Percentiles rank a stretch among this genome's conserved stretches.
These are phyloP conservation scores for Suhomyces panamericanus DNA, from an alignment of 1,139 yeast species.

Conservation along the genomic window DNA sequence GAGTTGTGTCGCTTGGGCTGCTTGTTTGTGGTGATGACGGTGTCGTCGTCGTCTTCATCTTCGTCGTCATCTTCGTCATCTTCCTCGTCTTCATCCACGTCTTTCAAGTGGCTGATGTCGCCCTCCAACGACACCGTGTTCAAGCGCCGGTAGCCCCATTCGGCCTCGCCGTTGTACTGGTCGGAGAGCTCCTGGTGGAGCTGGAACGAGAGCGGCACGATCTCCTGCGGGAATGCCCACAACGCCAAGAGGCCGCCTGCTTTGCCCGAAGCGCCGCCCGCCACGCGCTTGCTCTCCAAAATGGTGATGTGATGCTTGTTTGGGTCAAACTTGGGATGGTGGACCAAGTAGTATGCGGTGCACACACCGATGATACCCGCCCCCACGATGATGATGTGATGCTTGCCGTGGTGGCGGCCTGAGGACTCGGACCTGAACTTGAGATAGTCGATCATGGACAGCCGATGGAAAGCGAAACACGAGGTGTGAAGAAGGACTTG, in stretches of 20 bases:
- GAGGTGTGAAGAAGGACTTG: no score
- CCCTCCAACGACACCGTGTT: conserved; percentile 89
- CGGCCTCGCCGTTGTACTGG: conserved; percentile 72
- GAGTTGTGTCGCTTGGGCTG: conserved; percentile 20
- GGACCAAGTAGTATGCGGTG: conserved; percentile 84
- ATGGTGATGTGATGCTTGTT: conserved; percentile 77
- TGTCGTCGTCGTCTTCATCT: conserved; percentile 10
- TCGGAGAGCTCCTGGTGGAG: conserved; percentile 83
- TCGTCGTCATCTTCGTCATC: conserved; percentile 17
- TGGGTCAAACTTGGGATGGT: conserved; percentile 77
- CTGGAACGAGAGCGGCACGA: conserved; percentile 84
- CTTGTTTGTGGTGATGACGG: conserved; percentile 11
- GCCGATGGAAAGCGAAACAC: not conserved
- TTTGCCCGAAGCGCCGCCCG: conserved; percentile 97
- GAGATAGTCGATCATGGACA: conserved; percentile 36
- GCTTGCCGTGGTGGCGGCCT: conserved; percentile 58
- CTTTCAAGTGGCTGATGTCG: conserved; percentile 49
- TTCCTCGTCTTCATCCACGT: conserved; percentile 23
- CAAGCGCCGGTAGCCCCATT: conserved; percentile 92
- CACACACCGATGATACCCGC: conserved; percentile 97
- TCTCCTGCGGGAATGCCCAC: conserved; percentile 96
- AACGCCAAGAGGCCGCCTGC: conserved; percentile 94
- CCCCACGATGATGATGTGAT: conserved; percentile 76
- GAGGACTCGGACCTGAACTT: conserved; percentile 49
- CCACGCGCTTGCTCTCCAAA: conserved; percentile 88